phyloP scores from a whole-genome alignment of 345 rosid genomes.

The Citrus hindsii region DNA sequence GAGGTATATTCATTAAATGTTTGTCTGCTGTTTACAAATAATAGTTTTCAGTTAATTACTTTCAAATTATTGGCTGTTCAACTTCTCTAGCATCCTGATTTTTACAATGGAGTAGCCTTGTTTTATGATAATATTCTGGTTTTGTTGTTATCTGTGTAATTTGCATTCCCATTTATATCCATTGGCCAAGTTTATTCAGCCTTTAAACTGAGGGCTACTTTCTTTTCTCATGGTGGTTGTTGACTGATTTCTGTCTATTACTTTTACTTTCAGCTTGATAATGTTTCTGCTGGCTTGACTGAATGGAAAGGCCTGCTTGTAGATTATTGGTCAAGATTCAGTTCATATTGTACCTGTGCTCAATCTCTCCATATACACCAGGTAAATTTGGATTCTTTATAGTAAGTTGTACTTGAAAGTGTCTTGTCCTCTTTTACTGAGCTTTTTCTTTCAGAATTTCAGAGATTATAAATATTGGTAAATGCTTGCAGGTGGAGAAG shows the following conservation, averaged over 20 bases:
- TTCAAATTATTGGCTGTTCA: constrained; percentile 5
- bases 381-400: constrained; percentile 35
- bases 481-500: constrained; percentile 79
- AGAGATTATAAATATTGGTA: background rate
- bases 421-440: background rate
- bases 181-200: background rate
- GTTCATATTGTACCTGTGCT: constrained; percentile 65
- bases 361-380: constrained; percentile 70
- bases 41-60: background rate
- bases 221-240: background rate
- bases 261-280: constrained; percentile 72
- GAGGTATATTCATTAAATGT: constrained; percentile 51
- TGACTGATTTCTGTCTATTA: background rate
- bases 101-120: background rate
- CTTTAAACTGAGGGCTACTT: background rate
- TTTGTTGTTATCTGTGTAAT: background rate
- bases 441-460: constrained; percentile 5
- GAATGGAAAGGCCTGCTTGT: constrained; percentile 96
- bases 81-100: background rate
- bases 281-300: constrained; percentile 90
- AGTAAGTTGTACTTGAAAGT: background rate
- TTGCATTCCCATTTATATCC: background rate
- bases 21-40: background rate
- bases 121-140: background rate
- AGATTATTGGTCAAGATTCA: constrained; percentile 94